Percentiles rank a stretch among this genome's conserved stretches.
These are phyloP conservation scores for Leishmania tropica DNA, from an alignment of 208 protist species.

Conservation along the genomic window DNA sequence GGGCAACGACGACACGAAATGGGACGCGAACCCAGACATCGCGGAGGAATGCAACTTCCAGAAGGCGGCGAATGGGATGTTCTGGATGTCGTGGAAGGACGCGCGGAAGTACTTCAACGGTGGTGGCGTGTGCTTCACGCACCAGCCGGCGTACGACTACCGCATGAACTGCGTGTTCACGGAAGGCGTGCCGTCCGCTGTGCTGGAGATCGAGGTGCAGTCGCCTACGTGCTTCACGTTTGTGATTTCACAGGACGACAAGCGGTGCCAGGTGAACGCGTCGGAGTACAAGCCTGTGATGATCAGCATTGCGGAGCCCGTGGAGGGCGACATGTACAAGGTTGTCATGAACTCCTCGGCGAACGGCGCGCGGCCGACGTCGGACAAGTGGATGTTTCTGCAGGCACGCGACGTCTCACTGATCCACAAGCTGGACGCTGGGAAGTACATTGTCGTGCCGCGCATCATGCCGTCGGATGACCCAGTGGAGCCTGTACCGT, in stretches of 20 bases:
- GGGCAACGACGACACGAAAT: conserved; percentile 71
- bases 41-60: conserved; percentile 66
- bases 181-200: conserved; percentile 54
- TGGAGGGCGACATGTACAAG: conserved; percentile 52
- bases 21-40: conserved; percentile 75
- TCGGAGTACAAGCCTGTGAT: conserved; percentile 81
- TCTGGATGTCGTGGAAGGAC: conserved; percentile 88
- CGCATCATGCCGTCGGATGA: conserved; percentile 50
- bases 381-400: conserved; percentile 82
- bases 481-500: conserved; percentile 46
- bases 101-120: conserved; percentile 86
- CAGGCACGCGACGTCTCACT: conserved; percentile 81
- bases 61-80: conserved; percentile 56
- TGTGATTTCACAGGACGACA: conserved; percentile 80
- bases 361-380: conserved; percentile 53
- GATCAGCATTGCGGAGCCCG: conserved; percentile 74
- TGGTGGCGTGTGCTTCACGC: conserved; percentile 78
- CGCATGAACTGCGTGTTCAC: conserved; percentile 78
- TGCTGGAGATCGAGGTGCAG: conserved; percentile 72
- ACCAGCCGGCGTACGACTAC: conserved; percentile 70
- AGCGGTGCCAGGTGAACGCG: conserved; percentile 42
- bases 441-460: conserved; percentile 76
- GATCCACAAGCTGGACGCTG: conserved; percentile 67
- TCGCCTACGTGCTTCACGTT: conserved; percentile 68
- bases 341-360: conserved; percentile 77